phyloP scores from a whole-genome alignment of 2,329 filamentous ascomycete genomes.

The Neophaeococcomyces aloes region DNA sequence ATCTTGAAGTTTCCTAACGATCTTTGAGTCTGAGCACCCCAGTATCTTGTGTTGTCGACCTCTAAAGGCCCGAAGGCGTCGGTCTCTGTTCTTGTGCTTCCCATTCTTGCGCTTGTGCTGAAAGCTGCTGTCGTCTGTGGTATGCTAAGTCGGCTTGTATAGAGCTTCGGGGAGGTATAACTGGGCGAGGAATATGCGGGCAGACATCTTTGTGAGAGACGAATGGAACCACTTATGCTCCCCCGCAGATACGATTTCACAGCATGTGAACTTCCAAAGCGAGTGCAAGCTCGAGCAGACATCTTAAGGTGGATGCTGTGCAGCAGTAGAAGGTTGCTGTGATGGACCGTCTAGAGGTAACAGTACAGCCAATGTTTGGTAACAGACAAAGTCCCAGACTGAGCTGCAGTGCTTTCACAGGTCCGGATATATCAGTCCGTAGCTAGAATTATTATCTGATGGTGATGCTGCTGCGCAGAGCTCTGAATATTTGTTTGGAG shows the following conservation, averaged over 20 bases:
- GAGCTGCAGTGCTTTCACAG: too few species aligned
- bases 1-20: constrained; percentile 97
- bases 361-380: too few species aligned
- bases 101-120: constrained; percentile 15
- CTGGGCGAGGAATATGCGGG: constrained; percentile 2
- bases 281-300: constrained; percentile 4
- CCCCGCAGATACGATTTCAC: constrained; percentile 19
- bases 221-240: constrained; percentile 9
- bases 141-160: background rate
- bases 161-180: background rate
- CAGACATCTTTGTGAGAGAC: constrained; percentile 7
- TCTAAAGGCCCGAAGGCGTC: constrained; percentile 97
- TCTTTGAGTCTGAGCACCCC: constrained; percentile 51
- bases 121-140: constrained; percentile 8
- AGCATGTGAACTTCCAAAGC: constrained; percentile 11
- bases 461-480: too few species aligned
- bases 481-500: too few species aligned
- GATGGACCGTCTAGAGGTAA: too few species aligned
- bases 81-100: constrained; percentile 65
- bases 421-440: too few species aligned
- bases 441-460: too few species aligned
- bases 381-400: too few species aligned
- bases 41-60: constrained; percentile 72
- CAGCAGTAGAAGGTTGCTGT: too few species aligned
- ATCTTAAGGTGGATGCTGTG: background rate